Evolutionary conservation across 805 yeast genomes (phyloP).

Genomic region (Myxozyma udenii): DNA sequence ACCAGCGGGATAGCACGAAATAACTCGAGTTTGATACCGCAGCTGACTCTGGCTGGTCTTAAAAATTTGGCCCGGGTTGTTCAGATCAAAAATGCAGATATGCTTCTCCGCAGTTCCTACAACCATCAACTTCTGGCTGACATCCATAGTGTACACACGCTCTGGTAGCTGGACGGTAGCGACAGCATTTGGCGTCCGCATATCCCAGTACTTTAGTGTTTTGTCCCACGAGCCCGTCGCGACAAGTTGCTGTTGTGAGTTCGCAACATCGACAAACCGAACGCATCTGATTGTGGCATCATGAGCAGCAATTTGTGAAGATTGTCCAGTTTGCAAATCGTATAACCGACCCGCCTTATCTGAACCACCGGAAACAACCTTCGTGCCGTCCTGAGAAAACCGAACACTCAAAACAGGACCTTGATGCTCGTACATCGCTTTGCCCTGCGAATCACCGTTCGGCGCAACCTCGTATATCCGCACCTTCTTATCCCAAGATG

Average conservation of each 20-base stretch:
- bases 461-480: slow-evolving; percentile 82
- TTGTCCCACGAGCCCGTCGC: slow-evolving; percentile 97
- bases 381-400: slow-evolving; percentile 84
- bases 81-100: slow-evolving; percentile 66
- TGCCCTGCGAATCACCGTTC: slow-evolving; percentile 76
- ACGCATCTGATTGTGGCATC: slow-evolving; percentile 74
- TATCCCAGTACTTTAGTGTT: slow-evolving; percentile 91
- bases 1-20: slow-evolving; percentile 85
- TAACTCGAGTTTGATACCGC: slow-evolving; percentile 81
- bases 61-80: slow-evolving; percentile 76
- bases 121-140: slow-evolving; percentile 74
- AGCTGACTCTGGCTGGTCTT: slow-evolving; percentile 71
- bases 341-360: slow-evolving; percentile 83
- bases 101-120: slow-evolving; percentile 94
- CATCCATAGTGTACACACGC: slow-evolving; percentile 85
- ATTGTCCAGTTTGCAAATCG: slow-evolving; percentile 78
- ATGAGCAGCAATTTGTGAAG: slow-evolving; percentile 81
- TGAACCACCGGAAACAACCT: slow-evolving; percentile 83
- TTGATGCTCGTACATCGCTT: slow-evolving; percentile 85
- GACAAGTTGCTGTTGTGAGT: slow-evolving; percentile 70
- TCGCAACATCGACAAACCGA: slow-evolving; percentile 78
- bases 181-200: slow-evolving; percentile 74
- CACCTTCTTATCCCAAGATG: slow-evolving; percentile 94
- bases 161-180: slow-evolving; percentile 83
- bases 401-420: slow-evolving; percentile 80